Evolutionary conservation across 2,329 filamentous ascomycete genomes (phyloP).

Genomic region (Claviceps monticola): DNA sequence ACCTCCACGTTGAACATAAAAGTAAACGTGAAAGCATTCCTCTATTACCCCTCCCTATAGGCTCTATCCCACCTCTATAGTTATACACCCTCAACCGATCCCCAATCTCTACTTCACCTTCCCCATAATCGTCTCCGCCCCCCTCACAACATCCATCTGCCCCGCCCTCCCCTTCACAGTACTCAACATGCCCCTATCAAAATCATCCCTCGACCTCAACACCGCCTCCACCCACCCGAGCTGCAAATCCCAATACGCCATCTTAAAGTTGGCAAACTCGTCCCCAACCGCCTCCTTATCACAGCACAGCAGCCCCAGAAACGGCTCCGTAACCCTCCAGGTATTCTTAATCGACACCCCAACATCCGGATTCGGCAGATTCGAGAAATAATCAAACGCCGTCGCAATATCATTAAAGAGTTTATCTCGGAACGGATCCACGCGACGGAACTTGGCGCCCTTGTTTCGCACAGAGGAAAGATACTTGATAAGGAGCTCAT

Average conservation of each 20-base stretch:
- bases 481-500: slow-evolving; percentile 81
- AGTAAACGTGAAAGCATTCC: too few relatives aligned
- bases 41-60: too few relatives aligned
- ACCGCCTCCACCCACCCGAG: slow-evolving; percentile 94
- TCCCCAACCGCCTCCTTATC: slow-evolving; percentile 61
- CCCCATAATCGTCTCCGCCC: slow-evolving; percentile 85
- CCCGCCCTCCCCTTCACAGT: slow-evolving; percentile 80
- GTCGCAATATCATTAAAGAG: slow-evolving; percentile 86
- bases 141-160: slow-evolving; percentile 66
- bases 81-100: too few relatives aligned
- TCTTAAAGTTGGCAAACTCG: slow-evolving; percentile 74
- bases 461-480: slow-evolving; percentile 77
- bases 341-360: slow-evolving; percentile 67
- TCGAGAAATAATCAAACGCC: slow-evolving; percentile 78
- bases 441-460: slow-evolving; percentile 72
- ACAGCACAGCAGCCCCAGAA: slow-evolving; percentile 64
- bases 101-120: slow-evolving; percentile 53
- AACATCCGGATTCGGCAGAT: slow-evolving; percentile 56
- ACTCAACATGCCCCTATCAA: slow-evolving; percentile 80
- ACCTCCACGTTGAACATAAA: too few relatives aligned
- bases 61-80: too few relatives aligned
- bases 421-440: slow-evolving; percentile 82
- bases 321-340: slow-evolving; percentile 81
- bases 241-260: slow-evolving; percentile 82
- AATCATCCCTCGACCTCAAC: slow-evolving; percentile 76